A percentile compares a stretch with the other conserved stretches of the same genome.
phyloP scores from a whole-genome alignment of 768 basidiomycete species.

The Dioszegia aurantiaca region DNA sequence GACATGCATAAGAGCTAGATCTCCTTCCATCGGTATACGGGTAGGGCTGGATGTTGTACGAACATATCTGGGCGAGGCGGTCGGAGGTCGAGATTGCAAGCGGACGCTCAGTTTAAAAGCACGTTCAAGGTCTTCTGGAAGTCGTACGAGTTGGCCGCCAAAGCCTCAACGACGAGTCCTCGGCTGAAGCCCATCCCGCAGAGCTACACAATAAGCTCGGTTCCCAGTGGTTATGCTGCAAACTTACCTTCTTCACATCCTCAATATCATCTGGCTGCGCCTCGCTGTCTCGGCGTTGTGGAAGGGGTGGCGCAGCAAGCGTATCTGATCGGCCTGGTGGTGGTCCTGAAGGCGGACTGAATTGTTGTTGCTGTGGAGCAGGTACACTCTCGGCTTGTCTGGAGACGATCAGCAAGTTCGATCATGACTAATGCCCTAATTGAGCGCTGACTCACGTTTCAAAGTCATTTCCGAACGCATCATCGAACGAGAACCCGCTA shows the following conservation, averaged over 20 bases:
- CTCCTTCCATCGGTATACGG: too few relatives aligned
- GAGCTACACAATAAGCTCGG: constrained; percentile 66
- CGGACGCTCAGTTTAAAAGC: constrained; percentile 55
- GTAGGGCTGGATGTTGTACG: too few relatives aligned
- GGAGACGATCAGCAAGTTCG: constrained; percentile 56
- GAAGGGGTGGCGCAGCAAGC: constrained; percentile 28
- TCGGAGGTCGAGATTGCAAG: not conserved
- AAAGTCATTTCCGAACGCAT: constrained; percentile 55
- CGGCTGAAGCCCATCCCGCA: constrained; percentile 89
- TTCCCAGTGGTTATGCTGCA: constrained; percentile 54
- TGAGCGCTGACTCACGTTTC: constrained; percentile 27
- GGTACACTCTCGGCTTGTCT: constrained; percentile 44
- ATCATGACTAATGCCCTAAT: not conserved
- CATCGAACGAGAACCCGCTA: constrained; percentile 55
- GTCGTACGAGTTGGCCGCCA: constrained; percentile 81
- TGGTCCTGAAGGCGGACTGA: constrained; percentile 50
- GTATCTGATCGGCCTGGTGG: constrained; percentile 20
- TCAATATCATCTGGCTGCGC: constrained; percentile 50
- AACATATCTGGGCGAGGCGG: too few relatives aligned
- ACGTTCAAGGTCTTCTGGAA: constrained; percentile 74
- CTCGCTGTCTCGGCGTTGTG: constrained; percentile 25
- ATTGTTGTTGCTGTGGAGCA: not conserved
- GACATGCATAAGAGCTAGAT: too few relatives aligned
- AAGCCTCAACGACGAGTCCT: constrained; percentile 71
- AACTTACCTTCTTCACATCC: constrained; percentile 51